These are phyloP conservation scores for Pulveroboletus sp. DNA, from an alignment of 1,284 basidiomycete species.

Conservation along the genomic window DNA sequence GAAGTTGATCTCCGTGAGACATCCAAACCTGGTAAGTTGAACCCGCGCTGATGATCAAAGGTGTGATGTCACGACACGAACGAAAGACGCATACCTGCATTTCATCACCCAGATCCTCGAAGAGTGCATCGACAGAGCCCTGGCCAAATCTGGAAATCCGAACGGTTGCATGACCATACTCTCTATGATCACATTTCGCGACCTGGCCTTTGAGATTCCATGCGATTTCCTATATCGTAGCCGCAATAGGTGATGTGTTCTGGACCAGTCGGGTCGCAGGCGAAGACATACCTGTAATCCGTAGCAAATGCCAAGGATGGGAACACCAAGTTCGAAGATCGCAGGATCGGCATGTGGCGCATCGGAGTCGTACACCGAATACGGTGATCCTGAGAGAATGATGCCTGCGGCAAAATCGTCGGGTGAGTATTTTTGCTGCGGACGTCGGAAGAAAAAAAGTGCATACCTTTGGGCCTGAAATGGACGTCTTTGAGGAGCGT, in stretches of 20 bases:
- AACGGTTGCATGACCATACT: conserved; percentile 92
- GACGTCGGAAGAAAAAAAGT: not conserved
- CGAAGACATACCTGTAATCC: conserved; percentile 77
- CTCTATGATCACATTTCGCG: conserved; percentile 86
- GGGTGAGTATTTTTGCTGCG: not conserved
- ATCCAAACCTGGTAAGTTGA: conserved; percentile 86
- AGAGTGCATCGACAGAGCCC: conserved; percentile 72
- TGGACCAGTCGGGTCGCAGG: not conserved
- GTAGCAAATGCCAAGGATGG: conserved; percentile 97
- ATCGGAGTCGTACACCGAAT: conserved; percentile 94
- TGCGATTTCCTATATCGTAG: conserved; percentile 75
- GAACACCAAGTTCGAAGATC: conserved; percentile 91
- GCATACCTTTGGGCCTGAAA: conserved; percentile 92
- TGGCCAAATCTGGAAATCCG: conserved; percentile 71
- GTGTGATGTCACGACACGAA: not conserved
- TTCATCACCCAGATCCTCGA: conserved; percentile 81
- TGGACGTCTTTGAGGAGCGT: conserved; percentile 86
- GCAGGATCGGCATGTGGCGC: conserved; percentile 94
- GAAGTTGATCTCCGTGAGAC: conserved; percentile 98
- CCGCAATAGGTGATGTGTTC: not conserved
- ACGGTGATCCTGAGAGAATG: conserved; percentile 97
- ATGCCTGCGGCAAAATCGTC: conserved; percentile 61
- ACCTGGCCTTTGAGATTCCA: conserved; percentile 89
- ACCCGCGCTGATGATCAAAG: not conserved
- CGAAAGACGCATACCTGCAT: conserved; percentile 61